Evolutionary conservation across 148 eudicot genomes (phyloP).

Genomic region (Oxyria digyna): DNA sequence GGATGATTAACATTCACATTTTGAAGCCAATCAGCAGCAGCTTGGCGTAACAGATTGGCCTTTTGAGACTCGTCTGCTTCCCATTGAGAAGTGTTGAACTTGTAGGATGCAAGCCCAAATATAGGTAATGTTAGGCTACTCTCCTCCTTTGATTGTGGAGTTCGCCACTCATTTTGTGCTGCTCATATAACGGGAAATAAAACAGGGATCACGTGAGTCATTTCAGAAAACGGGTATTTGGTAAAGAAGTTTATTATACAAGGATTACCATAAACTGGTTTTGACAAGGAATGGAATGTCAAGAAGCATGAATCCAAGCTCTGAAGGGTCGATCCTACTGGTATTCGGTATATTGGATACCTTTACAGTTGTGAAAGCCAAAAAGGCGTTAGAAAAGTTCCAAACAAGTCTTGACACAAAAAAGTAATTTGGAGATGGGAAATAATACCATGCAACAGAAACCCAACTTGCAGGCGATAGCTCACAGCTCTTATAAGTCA

Average conservation of each 20-base stretch:
- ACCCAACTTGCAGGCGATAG: constrained; percentile 78
- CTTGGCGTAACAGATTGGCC: constrained; percentile 40
- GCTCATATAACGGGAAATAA: constrained; percentile 24
- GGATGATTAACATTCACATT: constrained; percentile 58
- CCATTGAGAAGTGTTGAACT: constrained; percentile 65
- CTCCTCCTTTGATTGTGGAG: no score
- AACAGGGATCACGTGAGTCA: not conserved
- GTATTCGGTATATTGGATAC: constrained; percentile 95
- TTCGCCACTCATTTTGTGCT: constrained; percentile 27
- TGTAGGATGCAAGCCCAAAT: constrained; percentile 74
- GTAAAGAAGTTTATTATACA: not conserved
- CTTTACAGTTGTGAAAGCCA: constrained; percentile 20
- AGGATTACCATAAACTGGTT: constrained; percentile 38
- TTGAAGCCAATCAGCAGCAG: constrained; percentile 74
- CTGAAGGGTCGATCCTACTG: constrained; percentile 82
- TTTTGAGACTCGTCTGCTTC: constrained; percentile 32
- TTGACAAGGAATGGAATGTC: constrained; percentile 78
- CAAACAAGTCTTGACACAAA: not conserved
- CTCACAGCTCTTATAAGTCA: constrained; percentile 67
- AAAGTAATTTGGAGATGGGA: not conserved
- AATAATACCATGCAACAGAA: constrained; percentile 84
- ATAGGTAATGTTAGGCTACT: constrained; percentile 54
- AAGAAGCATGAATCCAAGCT: constrained; percentile 90
- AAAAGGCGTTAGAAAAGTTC: not conserved
- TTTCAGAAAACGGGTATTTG: not conserved